Base-by-base conservation (phyloP, 352 stramenopile genomes). In the Albugo candida region DNA sequence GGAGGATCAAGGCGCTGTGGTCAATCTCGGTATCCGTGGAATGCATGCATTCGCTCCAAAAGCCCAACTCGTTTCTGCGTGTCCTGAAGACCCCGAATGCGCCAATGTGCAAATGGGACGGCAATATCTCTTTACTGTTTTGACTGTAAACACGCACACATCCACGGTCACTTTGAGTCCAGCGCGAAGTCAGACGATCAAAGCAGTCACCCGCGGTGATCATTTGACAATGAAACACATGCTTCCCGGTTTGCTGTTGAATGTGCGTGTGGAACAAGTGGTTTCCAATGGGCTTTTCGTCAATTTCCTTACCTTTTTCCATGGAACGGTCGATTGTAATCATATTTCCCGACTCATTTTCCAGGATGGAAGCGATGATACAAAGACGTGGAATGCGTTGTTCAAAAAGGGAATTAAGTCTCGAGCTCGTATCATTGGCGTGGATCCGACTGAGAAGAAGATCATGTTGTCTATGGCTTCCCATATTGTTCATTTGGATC, bases 1-100 rank as follows among this genome's bases (percentile, higher is more conserved):
- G 1, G 87, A 97, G 62, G 89, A 97, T 67, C 89, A 97, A 61
- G 92, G 92, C 44, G 89, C 83, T 27, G 75, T 97, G 18, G 59
- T 97, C 38, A 93, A 95, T 66, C 37, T 97, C 8, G 83, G 83
- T 27, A 67, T 93, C 39, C 71, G 67, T 46, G 85, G 65, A 10
- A 64, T 81, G 43, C 79, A 67, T 41, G 70, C 59, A 24, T 93
- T 93, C 49, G 71, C 85, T 34, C 76, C 77, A 4, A 63, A 55
- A 56, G 88, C 76, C 44, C 68, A 88, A 37, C 67, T 95, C 36
- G 3, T 31, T 31, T 3, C 24, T 8, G 24, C 24, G 24, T 31
- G 24, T 31, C 24, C 24, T 10, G 38, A 43, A 43, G 38, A 19
- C 38, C 38, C 17, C 8, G 58, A 70, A 20, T 56, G 36, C 35